Conservation (phyloP, 2,329 filamentous ascomycete species). For the Aspergillus japonicus region DNA sequence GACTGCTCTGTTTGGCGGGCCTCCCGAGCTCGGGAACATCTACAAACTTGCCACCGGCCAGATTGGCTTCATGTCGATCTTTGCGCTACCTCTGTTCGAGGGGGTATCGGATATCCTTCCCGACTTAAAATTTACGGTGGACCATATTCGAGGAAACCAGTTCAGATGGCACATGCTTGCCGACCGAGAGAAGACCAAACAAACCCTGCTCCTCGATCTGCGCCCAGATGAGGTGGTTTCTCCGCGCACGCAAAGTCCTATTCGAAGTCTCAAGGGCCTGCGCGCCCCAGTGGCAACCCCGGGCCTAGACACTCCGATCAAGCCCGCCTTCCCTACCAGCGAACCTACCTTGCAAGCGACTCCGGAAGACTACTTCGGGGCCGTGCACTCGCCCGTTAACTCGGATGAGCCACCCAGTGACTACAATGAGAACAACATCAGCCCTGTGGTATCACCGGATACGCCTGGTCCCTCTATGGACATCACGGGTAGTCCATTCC, state of each 20-base stretch:
- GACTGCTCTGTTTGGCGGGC: conserved; percentile 76
- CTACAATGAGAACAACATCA: conserved; percentile 35
- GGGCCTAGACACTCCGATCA: conserved; percentile 12
- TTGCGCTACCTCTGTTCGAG: conserved; percentile 87
- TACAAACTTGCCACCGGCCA: conserved; percentile 83
- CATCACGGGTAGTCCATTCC: conserved; percentile 30
- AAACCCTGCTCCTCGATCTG: conserved; percentile 23
- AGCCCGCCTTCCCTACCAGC: conserved; percentile 9
- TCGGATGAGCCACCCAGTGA: conserved; percentile 15
- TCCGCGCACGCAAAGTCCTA: conserved; percentile 37
- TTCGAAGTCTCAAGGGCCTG: conserved; percentile 13
- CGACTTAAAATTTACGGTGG: conserved; percentile 76
- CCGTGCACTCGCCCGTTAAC: conserved; percentile 20
- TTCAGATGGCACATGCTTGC: conserved; percentile 58
- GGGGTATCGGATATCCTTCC: conserved; percentile 84
- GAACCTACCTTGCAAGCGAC: conserved; percentile 8
- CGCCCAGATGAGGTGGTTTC: conserved; percentile 28
- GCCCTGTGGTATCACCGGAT: conserved; percentile 36
- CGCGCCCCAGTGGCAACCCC: conserved; percentile 11
- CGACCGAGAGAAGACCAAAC: conserved; percentile 31
- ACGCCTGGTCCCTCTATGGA: conserved; percentile 37
- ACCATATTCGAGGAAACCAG: conserved; percentile 78
- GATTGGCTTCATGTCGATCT: conserved; percentile 94
- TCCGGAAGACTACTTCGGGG: conserved; percentile 17
- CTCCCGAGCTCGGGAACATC: conserved; percentile 78